Evolutionary conservation across 169 alveolate genomes (phyloP), one percentile per base, ranked within the genome.

Genomic region (Perkinsus chesapeaki): DNA sequence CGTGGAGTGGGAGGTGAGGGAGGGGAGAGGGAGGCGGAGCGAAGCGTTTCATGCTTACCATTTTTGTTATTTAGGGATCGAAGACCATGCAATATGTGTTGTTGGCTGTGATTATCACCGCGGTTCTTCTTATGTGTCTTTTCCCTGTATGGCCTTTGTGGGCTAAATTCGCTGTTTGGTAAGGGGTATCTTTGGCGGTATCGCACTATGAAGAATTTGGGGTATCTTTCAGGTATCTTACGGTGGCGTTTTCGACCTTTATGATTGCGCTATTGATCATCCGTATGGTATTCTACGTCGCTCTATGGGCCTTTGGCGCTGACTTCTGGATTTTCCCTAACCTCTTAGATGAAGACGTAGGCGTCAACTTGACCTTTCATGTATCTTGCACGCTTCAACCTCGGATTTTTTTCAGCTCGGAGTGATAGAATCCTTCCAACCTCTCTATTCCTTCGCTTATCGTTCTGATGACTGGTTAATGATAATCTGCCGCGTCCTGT

Each of bases 131-230:
- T 27, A 60, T 60, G 82, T 60, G 82, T 16, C 82, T 60, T 16
- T 94, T 94, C 93, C 95, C 95, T 34, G 95, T 94, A 0, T 94
- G 95, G 95, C 95, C 95, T 9, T 48, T 94, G 39, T 94, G 94
- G 73, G 93, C 93, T 36, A 94, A 94, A 60, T 91, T 94, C 34
- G 92, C 94, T 0, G 95, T 94, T 39, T 94, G 95, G 95, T 94
- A 94, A 34, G 82, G 82, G 37, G 82, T 60, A 60, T 60, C 82
- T 60, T 60, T 60, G 60, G 60, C 23, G 16, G 60, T 43, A 9
- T 27, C 82, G 82, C 23, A 60, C 82, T 20, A 34, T 16, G 82
- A 60, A 60, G 82, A 60, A 20, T 60, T 60, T 47, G 72, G 9
- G 9, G 72, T 60, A n/a, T 60, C 12, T 60, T 9, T 34, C 27